Conservation (phyloP, 2,329 filamentous ascomycete genomes). For the Colletotrichum sp. region DNA sequence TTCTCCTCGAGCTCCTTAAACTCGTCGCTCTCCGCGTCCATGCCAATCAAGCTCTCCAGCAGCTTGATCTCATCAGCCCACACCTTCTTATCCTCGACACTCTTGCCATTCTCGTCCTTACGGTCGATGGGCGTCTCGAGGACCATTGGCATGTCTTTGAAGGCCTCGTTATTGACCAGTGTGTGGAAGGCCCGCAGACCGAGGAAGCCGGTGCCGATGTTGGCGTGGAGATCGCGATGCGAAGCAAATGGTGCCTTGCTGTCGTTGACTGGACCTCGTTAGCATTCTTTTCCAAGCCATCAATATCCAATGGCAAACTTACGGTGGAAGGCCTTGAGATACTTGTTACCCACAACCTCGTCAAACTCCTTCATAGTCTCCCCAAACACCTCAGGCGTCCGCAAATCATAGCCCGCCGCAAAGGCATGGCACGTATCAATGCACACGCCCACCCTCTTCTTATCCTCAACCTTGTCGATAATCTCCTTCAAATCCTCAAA, state of each 20-base stretch:
- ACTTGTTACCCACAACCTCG: conserved; percentile 74
- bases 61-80: conserved; percentile 97
- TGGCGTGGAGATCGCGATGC: conserved; percentile 89
- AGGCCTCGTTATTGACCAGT: conserved; percentile 80
- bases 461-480: conserved; percentile 80
- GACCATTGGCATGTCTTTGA: conserved; percentile 85
- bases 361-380: conserved; percentile 80
- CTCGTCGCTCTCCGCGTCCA: conserved; percentile 76
- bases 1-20: conserved; percentile 71
- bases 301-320: conserved; percentile 16
- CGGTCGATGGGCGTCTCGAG: conserved; percentile 94
- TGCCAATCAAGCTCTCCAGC: conserved; percentile 84
- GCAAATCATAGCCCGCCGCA: conserved; percentile 89
- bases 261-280: conserved; percentile 75
- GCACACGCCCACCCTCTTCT: conserved; percentile 87
- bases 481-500: conserved; percentile 90
- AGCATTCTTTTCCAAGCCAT: neutral
- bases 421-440: conserved; percentile 98
- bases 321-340: conserved; percentile 82
- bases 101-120: conserved; percentile 68
- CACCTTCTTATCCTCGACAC: conserved; percentile 77
- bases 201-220: conserved; percentile 94
- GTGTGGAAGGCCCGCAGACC: conserved; percentile 90
- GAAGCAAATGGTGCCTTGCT: conserved; percentile 88
- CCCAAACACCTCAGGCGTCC: conserved; percentile 74